phyloP scores from a whole-genome alignment of 352 stramenopile genomes.

The Pythium apleroticum region DNA sequence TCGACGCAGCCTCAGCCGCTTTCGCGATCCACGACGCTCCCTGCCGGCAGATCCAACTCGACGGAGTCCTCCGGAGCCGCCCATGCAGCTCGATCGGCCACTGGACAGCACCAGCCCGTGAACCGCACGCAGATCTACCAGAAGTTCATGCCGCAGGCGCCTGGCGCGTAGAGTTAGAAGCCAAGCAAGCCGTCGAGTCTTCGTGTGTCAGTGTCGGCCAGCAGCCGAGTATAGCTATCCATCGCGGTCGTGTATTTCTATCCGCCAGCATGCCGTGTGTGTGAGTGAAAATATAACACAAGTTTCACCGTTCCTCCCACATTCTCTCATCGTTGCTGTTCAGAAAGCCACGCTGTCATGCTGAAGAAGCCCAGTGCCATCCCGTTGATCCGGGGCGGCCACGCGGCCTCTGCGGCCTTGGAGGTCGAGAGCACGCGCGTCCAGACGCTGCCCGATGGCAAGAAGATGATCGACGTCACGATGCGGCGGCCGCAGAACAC shows the following conservation, averaged over 20 bases:
- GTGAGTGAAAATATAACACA: conserved; percentile 6
- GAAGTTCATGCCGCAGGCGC: conserved; percentile 23
- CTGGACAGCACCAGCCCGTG: neutral
- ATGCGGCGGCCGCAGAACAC: conserved; percentile 27
- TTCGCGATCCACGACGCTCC: neutral
- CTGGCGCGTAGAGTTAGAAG: conserved; percentile 2
- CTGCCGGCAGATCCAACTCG: neutral
- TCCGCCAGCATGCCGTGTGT: conserved; percentile 1
- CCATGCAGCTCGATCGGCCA: neutral
- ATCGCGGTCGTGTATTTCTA: conserved; percentile 2
- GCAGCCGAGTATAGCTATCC: conserved; percentile 6
- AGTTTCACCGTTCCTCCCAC: no score
- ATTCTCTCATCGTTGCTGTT: no score
- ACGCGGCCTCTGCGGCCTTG: conserved; percentile 27
- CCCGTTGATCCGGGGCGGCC: neutral
- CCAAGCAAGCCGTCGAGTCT: neutral
- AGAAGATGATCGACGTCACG: conserved; percentile 59
- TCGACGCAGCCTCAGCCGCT: neutral
- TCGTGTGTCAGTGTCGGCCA: neutral
- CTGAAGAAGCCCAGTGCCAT: conserved; percentile 19
- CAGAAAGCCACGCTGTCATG: neutral
- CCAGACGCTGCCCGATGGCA: conserved; percentile 38
- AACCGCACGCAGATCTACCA: conserved; percentile 25
- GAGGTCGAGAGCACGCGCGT: conserved; percentile 52
- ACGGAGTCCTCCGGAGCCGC: neutral